Conservation (phyloP, 257 asterid species). For the Eustoma russellianum region DNA sequence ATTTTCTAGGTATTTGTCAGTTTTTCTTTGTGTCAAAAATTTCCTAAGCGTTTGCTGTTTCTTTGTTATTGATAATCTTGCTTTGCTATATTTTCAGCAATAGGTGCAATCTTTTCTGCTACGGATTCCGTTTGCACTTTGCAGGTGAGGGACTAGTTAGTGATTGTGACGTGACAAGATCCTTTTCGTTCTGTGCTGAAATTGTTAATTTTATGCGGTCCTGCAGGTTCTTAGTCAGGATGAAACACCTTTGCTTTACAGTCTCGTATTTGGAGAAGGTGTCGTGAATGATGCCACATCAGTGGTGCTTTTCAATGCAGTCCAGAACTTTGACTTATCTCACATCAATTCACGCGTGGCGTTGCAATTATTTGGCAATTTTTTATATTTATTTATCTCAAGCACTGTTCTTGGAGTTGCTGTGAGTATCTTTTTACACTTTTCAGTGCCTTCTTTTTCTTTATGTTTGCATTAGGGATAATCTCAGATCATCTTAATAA, state of each 20-base stretch:
- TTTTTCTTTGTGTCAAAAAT: background rate
- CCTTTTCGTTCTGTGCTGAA: background rate
- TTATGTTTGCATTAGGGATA: background rate
- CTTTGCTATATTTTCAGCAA: slow-evolving; percentile 41
- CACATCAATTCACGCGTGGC: slow-evolving; percentile 45
- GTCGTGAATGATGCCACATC: slow-evolving; percentile 99
- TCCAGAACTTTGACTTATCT: slow-evolving; percentile 84
- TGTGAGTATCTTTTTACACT: slow-evolving; percentile 36
- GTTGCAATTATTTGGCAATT: slow-evolving; percentile 70
- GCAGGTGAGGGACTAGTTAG: slow-evolving; percentile 43
- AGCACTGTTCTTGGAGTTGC: slow-evolving; percentile 77
- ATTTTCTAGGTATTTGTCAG: slow-evolving; percentile 59
- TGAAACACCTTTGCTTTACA: slow-evolving; percentile 92
- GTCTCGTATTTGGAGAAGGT: slow-evolving; percentile 98
- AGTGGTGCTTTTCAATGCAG: slow-evolving; percentile 91
- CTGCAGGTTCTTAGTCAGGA: slow-evolving; percentile 91
- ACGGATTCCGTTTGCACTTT: slow-evolving; percentile 99
- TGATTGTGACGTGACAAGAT: background rate
- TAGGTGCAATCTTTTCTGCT: slow-evolving; percentile 96
- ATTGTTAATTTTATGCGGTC: slow-evolving; percentile 15
- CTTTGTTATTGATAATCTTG: slow-evolving; percentile 8
- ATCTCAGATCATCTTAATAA: slow-evolving; percentile 12
- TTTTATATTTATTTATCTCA: slow-evolving; percentile 57
- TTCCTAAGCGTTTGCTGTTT: background rate
- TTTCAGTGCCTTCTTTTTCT: background rate